Evolutionary conservation across 192 early-diverging fungal genomes (phyloP).

Genomic region (Radiomyces spectabilis): DNA sequence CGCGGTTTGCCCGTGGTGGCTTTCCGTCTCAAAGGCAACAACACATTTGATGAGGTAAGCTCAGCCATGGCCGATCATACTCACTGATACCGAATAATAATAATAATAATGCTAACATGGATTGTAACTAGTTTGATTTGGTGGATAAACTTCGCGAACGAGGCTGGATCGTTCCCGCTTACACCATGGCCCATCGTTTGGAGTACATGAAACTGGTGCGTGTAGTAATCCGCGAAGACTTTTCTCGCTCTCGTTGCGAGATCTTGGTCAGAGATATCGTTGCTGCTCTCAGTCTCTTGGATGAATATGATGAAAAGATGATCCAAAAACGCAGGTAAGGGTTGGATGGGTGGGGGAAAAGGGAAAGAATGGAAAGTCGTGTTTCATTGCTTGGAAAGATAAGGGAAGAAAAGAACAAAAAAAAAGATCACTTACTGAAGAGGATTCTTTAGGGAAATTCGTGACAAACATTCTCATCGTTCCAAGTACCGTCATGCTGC

Average conservation of each 20-base stretch:
- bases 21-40: slow-evolving; percentile 38
- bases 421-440: too few relatives aligned
- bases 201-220: slow-evolving; percentile 49
- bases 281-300: slow-evolving; percentile 7
- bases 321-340: slow-evolving; percentile 3
- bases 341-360: too few relatives aligned
- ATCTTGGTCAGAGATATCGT: slow-evolving; percentile 17
- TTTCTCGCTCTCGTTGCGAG: slow-evolving; percentile 22
- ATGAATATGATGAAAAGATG: slow-evolving; percentile 1
- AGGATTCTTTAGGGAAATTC: too few relatives aligned
- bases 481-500: too few relatives aligned
- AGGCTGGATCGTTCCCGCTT: slow-evolving; percentile 75
- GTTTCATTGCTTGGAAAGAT: too few relatives aligned
- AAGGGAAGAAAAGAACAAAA: too few relatives aligned
- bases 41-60: slow-evolving; percentile 27
- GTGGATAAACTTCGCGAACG: slow-evolving; percentile 51
- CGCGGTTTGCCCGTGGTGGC: slow-evolving; percentile 56
- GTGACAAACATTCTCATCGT: too few relatives aligned
- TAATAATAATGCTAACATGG: background rate
- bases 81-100: background rate
- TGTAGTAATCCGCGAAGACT: slow-evolving; percentile 57
- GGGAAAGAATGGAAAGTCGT: too few relatives aligned
- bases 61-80: too few relatives aligned
- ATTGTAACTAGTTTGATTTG: slow-evolving; percentile 46
- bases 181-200: slow-evolving; percentile 51